Conservation (phyloP, 805 yeast genomes). For the Pichia sporocuriosa region DNA sequence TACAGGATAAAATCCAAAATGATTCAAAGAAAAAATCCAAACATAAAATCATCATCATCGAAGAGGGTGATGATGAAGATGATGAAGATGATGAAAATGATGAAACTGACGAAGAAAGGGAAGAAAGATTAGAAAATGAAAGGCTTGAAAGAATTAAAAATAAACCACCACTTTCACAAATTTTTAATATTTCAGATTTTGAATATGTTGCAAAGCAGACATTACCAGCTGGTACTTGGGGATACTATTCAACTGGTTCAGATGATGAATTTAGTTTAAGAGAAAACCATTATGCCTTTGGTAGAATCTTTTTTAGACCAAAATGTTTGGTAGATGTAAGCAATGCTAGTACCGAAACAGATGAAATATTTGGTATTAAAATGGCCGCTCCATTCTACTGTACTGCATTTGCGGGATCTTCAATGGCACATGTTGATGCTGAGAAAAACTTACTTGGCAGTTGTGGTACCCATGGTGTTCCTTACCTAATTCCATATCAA, state of each 20-base stretch:
- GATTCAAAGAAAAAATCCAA: slow-evolving; percentile 8
- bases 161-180: slow-evolving; percentile 62
- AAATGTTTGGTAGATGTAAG: slow-evolving; percentile 68
- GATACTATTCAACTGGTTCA: slow-evolving; percentile 83
- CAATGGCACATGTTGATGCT: slow-evolving; percentile 84
- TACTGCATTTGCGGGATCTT: slow-evolving; percentile 85
- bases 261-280: slow-evolving; percentile 63
- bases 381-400: slow-evolving; percentile 75
- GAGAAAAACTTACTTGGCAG: slow-evolving; percentile 72
- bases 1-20: slow-evolving; percentile 2
- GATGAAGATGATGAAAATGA: slow-evolving; percentile 22
- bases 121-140: slow-evolving; percentile 32
- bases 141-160: slow-evolving; percentile 32
- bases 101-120: slow-evolving; percentile 22
- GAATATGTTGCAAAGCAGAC: slow-evolving; percentile 77
- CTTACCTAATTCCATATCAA: slow-evolving; percentile 84
- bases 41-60: slow-evolving; percentile 16
- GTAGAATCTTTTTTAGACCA: slow-evolving; percentile 82
- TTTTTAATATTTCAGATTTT: slow-evolving; percentile 76
- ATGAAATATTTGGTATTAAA: slow-evolving; percentile 57
- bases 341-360: slow-evolving; percentile 50
- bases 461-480: slow-evolving; percentile 56
- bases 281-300: slow-evolving; percentile 74
- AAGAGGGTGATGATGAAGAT: slow-evolving; percentile 21
- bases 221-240: slow-evolving; percentile 73